These are phyloP conservation scores for Acanthamoeba culbertsoni DNA, from an alignment of 208 protist genomes.

Conservation along the genomic window DNA sequence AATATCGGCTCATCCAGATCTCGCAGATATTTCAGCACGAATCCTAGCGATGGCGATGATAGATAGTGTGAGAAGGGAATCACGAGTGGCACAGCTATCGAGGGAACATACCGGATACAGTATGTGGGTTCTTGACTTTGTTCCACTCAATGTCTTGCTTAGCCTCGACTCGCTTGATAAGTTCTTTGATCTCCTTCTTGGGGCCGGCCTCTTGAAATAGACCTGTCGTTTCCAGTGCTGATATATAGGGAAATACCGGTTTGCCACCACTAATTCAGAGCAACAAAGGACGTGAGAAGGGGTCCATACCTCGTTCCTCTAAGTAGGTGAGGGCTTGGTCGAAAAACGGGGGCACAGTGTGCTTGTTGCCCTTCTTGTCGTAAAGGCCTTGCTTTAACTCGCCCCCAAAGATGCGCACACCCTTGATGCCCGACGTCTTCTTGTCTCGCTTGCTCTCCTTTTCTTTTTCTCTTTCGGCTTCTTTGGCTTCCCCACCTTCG, in stretches of 20 bases:
- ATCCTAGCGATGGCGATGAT: not conserved
- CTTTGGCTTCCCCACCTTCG: not conserved
- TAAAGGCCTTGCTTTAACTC: not conserved
- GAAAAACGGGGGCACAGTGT: constrained; percentile 30
- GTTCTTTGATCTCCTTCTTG: constrained; percentile 19
- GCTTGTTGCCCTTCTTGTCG: constrained; percentile 3
- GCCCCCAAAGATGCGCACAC: not conserved
- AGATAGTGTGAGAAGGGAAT: not conserved
- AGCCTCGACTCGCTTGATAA: constrained; percentile 8
- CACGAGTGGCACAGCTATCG: not conserved
- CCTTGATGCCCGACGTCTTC: not conserved
- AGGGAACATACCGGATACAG: not conserved
- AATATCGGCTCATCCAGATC: constrained; percentile 18
- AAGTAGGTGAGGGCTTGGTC: not conserved
- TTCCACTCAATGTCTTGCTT: not conserved
- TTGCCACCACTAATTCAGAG: not conserved
- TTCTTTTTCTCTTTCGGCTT: not conserved
- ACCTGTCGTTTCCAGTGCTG: not conserved
- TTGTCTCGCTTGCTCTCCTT: constrained; percentile 10
- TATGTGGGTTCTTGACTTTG: constrained; percentile 33
- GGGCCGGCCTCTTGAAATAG: constrained; percentile 7
- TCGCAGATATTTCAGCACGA: not conserved
- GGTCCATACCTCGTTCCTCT: not conserved
- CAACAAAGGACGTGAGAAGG: not conserved
- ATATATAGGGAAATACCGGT: not conserved